Base-by-base conservation (phyloP, 306 rosid species). In the Quercus alba region DNA sequence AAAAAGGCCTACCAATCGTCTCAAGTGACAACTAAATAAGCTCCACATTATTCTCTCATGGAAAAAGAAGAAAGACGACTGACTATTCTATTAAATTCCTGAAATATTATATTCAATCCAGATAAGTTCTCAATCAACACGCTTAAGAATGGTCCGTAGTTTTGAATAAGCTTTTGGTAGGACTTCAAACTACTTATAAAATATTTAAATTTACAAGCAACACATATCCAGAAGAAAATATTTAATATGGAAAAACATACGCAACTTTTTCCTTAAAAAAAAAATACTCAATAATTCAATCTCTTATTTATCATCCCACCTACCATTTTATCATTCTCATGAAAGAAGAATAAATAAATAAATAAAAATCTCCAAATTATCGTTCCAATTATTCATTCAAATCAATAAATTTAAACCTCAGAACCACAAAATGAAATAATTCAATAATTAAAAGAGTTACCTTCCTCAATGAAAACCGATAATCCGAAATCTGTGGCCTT, bases 401-500 rank as follows among this genome's bases (percentile, higher is more conserved):
- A 44, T 1, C 31, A 18, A 41, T 41, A 41, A 41, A 41, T 41
- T 11, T 9, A 41, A 77, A 41, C n/a, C 46, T 59, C 62, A 64
- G 71, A 9, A 26, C 38, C 31, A 79, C 56, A 81, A 68, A 12
- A 76, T 13, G 31, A 76, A 56, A 58, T 31, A 21, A 80, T 13
- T 46, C 55, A 57, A 62, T 69, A 18, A 74, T 69, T 12, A 41
- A 30, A 3, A 0, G 46, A 20, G 76, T 74, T 79, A 94, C 98
- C 97, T 81, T 94, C 93, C 84, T 94, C 97, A 23, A 94, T 94
- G 86, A 89, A 94, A 73, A 92, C 97, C 0, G 97, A 94, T 78
- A 94, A 78, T 63, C 98, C 98, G 74, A 94, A 94, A 89, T 92
- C 98, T 3, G 97, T 92, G 38, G 92, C 97, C 85, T 94, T 94